phyloP scores from a whole-genome alignment of 2,329 filamentous ascomycete species.

The Colletotrichum sp. region DNA sequence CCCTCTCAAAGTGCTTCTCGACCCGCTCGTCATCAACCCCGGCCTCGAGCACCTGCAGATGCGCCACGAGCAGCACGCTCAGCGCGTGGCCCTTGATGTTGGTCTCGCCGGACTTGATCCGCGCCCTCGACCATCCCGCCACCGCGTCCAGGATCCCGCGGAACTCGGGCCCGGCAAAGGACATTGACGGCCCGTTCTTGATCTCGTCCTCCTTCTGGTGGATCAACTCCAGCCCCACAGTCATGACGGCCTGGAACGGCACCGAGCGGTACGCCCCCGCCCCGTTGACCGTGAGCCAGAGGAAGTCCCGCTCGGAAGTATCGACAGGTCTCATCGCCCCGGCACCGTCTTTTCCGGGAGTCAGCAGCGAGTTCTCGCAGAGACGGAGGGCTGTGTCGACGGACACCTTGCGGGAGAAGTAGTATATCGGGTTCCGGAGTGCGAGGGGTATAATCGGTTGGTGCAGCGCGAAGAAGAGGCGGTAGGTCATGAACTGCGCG shows the following conservation, averaged over 20 bases:
- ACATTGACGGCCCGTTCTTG: constrained; percentile 31
- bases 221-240: constrained; percentile 51
- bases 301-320: constrained; percentile 31
- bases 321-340: not conserved
- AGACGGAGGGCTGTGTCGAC: constrained; percentile 41
- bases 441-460: constrained; percentile 52
- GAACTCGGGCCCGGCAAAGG: constrained; percentile 36
- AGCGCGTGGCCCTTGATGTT: constrained; percentile 44
- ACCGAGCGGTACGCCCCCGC: constrained; percentile 48
- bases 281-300: constrained; percentile 43
- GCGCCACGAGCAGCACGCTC: constrained; percentile 37
- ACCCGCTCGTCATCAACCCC: constrained; percentile 32
- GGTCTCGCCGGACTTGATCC: constrained; percentile 47
- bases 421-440: constrained; percentile 50
- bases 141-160: constrained; percentile 32
- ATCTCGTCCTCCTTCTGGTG: constrained; percentile 48
- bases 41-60: constrained; percentile 38
- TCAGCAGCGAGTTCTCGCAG: constrained; percentile 25
- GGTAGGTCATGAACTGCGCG: constrained; percentile 48
- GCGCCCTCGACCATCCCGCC: constrained; percentile 34
- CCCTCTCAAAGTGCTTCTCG: constrained; percentile 33
- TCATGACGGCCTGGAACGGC: constrained; percentile 42
- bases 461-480: constrained; percentile 59
- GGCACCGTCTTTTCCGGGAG: constrained; percentile 17
- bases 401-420: constrained; percentile 58